A percentile compares a stretch with the other conserved stretches of the same genome.
Conservation (phyloP, 2,329 filamentous ascomycete genomes). For the Sporothrix schenckii region DNA sequence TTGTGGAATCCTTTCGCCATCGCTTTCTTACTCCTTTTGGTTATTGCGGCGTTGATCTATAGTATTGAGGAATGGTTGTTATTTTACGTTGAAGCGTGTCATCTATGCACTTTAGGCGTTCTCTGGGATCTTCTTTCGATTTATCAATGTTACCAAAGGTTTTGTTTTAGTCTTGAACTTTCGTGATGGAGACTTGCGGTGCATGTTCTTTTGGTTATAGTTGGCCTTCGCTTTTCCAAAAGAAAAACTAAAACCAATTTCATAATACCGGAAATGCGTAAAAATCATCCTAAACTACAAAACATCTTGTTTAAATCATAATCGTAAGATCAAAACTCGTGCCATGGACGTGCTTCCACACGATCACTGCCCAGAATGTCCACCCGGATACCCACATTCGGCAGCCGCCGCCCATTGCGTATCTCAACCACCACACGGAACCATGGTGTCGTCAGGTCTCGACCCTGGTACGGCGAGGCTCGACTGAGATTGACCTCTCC, state of each 20-base stretch:
- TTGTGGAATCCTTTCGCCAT: background rate
- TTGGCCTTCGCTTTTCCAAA: too few species aligned
- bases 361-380: slow-evolving; percentile 57
- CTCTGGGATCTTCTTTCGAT: slow-evolving; percentile 1
- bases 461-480: slow-evolving; percentile 21
- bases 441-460: slow-evolving; percentile 61
- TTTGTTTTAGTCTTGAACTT: background rate
- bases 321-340: slow-evolving; percentile 36
- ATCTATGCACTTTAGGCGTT: slow-evolving; percentile 1
- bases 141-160: background rate
- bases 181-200: too few species aligned
- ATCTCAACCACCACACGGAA: slow-evolving; percentile 70
- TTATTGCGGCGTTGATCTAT: slow-evolving; percentile 9
- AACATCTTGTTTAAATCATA: background rate
- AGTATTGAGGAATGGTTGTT: background rate
- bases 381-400: slow-evolving; percentile 52
- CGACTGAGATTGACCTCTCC: slow-evolving; percentile 31
- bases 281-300: too few species aligned
- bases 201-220: too few species aligned
- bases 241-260: too few species aligned
- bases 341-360: slow-evolving; percentile 51
- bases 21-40: background rate
- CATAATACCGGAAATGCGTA: too few species aligned
- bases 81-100: slow-evolving; percentile 2
- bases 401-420: slow-evolving; percentile 60